Percentiles rank a stretch among this genome's conserved stretches.
Evolutionary conservation across 1,139 yeast species (phyloP).

Genomic region (Lodderomyces margitis): DNA sequence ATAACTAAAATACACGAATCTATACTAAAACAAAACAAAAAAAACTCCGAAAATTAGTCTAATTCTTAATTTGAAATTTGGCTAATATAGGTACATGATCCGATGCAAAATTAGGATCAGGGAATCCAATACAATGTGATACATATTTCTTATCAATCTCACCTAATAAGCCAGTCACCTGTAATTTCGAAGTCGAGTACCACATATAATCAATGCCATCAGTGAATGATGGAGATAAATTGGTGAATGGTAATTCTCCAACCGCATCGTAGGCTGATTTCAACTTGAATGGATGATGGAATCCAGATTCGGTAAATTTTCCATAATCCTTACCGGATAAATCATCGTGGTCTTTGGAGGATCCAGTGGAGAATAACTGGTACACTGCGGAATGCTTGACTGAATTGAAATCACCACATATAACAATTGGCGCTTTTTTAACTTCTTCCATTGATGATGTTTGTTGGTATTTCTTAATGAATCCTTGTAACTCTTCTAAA

Average conservation of each 20-base stretch:
- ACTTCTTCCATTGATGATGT: conserved; percentile 50
- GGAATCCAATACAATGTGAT: conserved; percentile 81
- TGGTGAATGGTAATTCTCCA: conserved; percentile 92
- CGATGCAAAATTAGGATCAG: conserved; percentile 90
- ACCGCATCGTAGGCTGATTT: conserved; percentile 82
- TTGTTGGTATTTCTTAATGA: conserved; percentile 52
- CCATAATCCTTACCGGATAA: conserved; percentile 89
- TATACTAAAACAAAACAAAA: too few species aligned
- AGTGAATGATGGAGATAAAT: conserved; percentile 89
- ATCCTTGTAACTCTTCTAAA: conserved; percentile 77
- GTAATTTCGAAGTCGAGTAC: conserved; percentile 78
- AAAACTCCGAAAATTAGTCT: too few species aligned
- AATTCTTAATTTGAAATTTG: conserved; percentile 69
- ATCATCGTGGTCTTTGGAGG: conserved; percentile 72
- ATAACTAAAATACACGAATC: too few species aligned
- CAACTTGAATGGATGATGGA: conserved; percentile 75
- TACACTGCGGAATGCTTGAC: conserved; percentile 86
- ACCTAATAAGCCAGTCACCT: conserved; percentile 85
- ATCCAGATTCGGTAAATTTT: conserved; percentile 84
- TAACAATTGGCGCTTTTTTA: conserved; percentile 68
- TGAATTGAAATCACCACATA: conserved; percentile 97
- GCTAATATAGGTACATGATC: conserved; percentile 88
- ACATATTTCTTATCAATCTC: conserved; percentile 77
- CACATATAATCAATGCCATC: conserved; percentile 94
- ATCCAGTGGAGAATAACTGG: conserved; percentile 80